These are phyloP conservation scores for Ilyonectria mors-panacis DNA, from an alignment of 2,329 filamentous ascomycete species.

Conservation along the genomic window DNA sequence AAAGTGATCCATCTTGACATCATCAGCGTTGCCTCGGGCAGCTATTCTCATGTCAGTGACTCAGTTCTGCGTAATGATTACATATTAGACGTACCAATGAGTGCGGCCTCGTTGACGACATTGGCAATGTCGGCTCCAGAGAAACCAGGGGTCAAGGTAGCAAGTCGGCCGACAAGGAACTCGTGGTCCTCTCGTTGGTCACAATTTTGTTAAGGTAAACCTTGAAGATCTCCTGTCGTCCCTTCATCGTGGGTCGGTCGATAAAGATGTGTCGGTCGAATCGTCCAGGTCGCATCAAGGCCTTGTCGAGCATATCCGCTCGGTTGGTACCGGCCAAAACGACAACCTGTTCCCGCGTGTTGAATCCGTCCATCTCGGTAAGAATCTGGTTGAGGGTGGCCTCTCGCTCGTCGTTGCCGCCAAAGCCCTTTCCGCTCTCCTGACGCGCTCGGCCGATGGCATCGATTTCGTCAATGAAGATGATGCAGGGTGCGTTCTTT, in stretches of 20 bases:
- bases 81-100: slow-evolving; percentile 80
- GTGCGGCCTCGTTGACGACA: slow-evolving; percentile 95
- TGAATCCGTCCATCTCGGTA: slow-evolving; percentile 99
- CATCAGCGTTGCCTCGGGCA: slow-evolving; percentile 84
- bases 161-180: slow-evolving; percentile 87
- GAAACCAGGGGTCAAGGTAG: slow-evolving; percentile 95
- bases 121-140: slow-evolving; percentile 99
- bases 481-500: slow-evolving; percentile 97
- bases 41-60: slow-evolving; percentile 65
- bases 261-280: slow-evolving; percentile 98
- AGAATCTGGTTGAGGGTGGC: slow-evolving; percentile 98
- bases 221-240: slow-evolving; percentile 94
- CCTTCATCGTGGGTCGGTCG: slow-evolving; percentile 96
- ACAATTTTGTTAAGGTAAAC: slow-evolving; percentile 97
- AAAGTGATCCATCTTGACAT: slow-evolving; percentile 91
- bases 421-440: slow-evolving; percentile 79
- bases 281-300: slow-evolving; percentile 94
- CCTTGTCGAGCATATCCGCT: slow-evolving; percentile 94
- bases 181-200: slow-evolving; percentile 94
- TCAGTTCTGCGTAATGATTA: neutral
- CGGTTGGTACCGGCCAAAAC: slow-evolving; percentile 97
- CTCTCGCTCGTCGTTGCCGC: slow-evolving; percentile 97
- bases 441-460: slow-evolving; percentile 93
- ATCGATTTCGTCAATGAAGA: slow-evolving; percentile 99
- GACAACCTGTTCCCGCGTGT: slow-evolving; percentile 95